Evolutionary conservation across 768 basidiomycete species (phyloP), one percentile per base, ranked within the genome.

Genomic region (Hygrocybe coccinea): DNA sequence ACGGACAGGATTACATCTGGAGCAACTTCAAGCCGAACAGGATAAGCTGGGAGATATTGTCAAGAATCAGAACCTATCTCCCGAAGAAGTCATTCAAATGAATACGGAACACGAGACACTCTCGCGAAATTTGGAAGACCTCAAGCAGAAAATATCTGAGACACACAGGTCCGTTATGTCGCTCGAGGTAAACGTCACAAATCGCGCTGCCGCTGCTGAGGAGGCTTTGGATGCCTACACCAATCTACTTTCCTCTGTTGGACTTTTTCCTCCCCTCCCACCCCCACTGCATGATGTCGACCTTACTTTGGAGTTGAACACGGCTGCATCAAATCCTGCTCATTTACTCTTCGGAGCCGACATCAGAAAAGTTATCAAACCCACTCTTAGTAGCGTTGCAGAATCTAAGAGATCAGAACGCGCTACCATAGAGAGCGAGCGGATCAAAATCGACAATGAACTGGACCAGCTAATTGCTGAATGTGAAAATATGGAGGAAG

Each of bases 81-180:
- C 89, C 0, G 91, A 95, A 68, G 95, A 99, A 70, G 92, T 97
- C 39, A 72, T 82, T 52, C 85, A 85, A 36, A 95, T 99, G 91
- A 94, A 87, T 63, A 84, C 84, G 4, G 94, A 97, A 60, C 87
- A 92, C 55, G 90, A 94, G 62, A 82, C 77, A 24, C 77, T 95
- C 35, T 75, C 81, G 3, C 80, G 84, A 50, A 87, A 80, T 61
- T 71, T 93, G 52, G 85, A 87, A 59, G 89, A 90, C 57, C 80
- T 94, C 53, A 86, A 83, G 59, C 75, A 81, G 57, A 92, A 87
- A 65, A 81, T 91, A 7, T 70, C 82, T 0, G 87, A 94, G 61
- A 83, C 86, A 2, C 85, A 86, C 56, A 82, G 86, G 64, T 69
- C 74, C 12, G 79, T 89, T 34, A 85, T 90, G 77, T 81, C 83